phyloP scores from a whole-genome alignment of 2,329 filamentous ascomycete species.

The Pseudocercospora pini-densiflorae region DNA sequence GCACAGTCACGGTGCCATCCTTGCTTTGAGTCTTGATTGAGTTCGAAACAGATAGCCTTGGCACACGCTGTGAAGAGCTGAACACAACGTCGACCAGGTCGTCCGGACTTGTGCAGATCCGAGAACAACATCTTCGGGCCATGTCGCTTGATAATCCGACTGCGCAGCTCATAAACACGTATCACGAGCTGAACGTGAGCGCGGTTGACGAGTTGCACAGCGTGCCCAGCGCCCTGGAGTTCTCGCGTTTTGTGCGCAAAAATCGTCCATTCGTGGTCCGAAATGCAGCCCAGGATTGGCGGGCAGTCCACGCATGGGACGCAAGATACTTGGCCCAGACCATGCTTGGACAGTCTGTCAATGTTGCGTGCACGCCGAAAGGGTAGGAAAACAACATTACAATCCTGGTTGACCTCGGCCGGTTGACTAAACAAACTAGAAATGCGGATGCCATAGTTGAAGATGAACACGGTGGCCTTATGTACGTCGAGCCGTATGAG shows the following conservation, averaged over 20 bases:
- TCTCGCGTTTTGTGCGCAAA: constrained; percentile 74
- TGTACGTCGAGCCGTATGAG: constrained; percentile 75
- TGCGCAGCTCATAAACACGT: constrained; percentile 63
- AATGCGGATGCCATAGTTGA: constrained; percentile 66
- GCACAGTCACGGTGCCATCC: background rate
- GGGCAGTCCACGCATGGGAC: constrained; percentile 66
- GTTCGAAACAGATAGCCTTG: background rate
- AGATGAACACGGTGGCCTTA: constrained; percentile 55
- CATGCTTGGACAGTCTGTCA: constrained; percentile 64
- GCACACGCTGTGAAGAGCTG: background rate
- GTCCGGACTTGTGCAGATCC: background rate
- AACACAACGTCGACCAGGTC: constrained; percentile 1
- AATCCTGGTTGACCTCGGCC: background rate
- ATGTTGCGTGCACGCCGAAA: constrained; percentile 76
- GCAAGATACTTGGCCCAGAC: constrained; percentile 60
- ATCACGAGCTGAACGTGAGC: constrained; percentile 71
- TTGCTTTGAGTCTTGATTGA: background rate
- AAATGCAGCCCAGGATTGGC: constrained; percentile 64
- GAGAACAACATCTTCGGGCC: background rate
- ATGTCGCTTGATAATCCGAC: background rate
- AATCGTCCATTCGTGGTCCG: constrained; percentile 78
- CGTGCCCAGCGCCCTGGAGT: constrained; percentile 75
- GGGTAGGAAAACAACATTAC: constrained; percentile 55
- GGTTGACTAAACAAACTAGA: constrained; percentile 41
- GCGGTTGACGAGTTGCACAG: constrained; percentile 63